These are phyloP conservation scores for Metschnikowia aberdeeniae DNA, from an alignment of 805 yeast species.

Conservation along the genomic window DNA sequence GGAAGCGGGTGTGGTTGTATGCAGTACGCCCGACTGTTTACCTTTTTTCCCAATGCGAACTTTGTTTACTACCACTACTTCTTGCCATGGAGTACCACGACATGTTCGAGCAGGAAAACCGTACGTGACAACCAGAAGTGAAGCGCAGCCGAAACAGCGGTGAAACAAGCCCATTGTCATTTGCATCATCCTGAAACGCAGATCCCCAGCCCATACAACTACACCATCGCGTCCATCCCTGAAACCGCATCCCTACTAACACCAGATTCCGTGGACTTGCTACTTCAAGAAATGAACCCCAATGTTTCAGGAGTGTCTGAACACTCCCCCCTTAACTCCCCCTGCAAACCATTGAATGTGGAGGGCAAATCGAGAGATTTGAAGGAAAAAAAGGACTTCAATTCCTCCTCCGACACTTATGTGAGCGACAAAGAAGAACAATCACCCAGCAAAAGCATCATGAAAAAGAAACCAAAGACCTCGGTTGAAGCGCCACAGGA, in stretches of 20 bases:
- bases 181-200: neutral
- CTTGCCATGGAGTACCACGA: slow-evolving; percentile 11
- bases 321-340: slow-evolving; percentile 22
- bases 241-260: slow-evolving; percentile 15
- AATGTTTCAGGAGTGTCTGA: neutral
- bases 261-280: slow-evolving; percentile 27
- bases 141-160: too few relatives aligned
- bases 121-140: slow-evolving; percentile 17
- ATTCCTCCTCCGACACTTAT: slow-evolving; percentile 41
- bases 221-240: neutral
- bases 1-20: neutral
- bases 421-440: slow-evolving; percentile 26
- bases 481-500: slow-evolving; percentile 11
- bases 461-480: slow-evolving; percentile 19
- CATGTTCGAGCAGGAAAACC: slow-evolving; percentile 26
- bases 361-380: neutral
- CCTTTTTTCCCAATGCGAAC: slow-evolving; percentile 3
- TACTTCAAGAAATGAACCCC: slow-evolving; percentile 25
- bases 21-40: neutral
- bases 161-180: too few relatives aligned
- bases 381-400: slow-evolving; percentile 25
- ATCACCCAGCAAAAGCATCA: slow-evolving; percentile 39
- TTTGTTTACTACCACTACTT: neutral
- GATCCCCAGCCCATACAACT: neutral
- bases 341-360: slow-evolving; percentile 31